These are phyloP conservation scores for Ampelocalamus luodianensis DNA, from an alignment of 176 grass and related monocot genomes.

Conservation along the genomic window DNA sequence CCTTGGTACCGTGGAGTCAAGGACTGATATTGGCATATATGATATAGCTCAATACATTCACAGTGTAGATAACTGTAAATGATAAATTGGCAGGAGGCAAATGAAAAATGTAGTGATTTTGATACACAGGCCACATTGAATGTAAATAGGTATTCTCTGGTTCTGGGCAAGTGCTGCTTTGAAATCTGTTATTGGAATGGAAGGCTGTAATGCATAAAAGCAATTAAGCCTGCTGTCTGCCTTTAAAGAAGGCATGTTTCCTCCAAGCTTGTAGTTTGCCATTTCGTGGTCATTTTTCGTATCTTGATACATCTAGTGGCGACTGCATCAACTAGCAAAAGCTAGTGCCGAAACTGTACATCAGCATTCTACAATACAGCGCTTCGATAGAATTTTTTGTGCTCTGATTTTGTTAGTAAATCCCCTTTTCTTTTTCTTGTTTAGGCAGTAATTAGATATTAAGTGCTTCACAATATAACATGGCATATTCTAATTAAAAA, in stretches of 20 bases:
- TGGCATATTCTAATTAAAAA: background rate
- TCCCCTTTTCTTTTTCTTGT: background rate
- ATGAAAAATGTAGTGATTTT: background rate
- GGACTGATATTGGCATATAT: background rate
- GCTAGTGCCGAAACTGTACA: background rate
- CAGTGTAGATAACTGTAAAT: background rate
- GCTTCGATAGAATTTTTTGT: background rate
- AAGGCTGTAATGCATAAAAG: background rate
- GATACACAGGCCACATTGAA: background rate
- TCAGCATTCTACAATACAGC: background rate
- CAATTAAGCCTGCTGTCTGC: background rate
- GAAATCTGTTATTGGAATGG: slow-evolving; percentile 6
- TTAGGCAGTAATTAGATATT: background rate
- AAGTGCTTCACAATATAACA: background rate
- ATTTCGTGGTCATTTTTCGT: background rate
- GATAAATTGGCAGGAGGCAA: background rate
- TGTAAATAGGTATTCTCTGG: background rate
- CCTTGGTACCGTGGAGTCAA: background rate
- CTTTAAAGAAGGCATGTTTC: slow-evolving; percentile 11
- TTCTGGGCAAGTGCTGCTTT: background rate
- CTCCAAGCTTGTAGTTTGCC: background rate
- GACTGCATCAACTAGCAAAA: background rate
- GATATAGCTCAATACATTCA: background rate
- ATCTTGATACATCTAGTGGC: background rate
- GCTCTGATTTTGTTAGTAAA: background rate